Percentiles rank a stretch among this genome's conserved stretches.
These are phyloP conservation scores for Pyrenophora tritici-repentis DNA, from an alignment of 2,329 filamentous ascomycete genomes.

Conservation along the genomic window DNA sequence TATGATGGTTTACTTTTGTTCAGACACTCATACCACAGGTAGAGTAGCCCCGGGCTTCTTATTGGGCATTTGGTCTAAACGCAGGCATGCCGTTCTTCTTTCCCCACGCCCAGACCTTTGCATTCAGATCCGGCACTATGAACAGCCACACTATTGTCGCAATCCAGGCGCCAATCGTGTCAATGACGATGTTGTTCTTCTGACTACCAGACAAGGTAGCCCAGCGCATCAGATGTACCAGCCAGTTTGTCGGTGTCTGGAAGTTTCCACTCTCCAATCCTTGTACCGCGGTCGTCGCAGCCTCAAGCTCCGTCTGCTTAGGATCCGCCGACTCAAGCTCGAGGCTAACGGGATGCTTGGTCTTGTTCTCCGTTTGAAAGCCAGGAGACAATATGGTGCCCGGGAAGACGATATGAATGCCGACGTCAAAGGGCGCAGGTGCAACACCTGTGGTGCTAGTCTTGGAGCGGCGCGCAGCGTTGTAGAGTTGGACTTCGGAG, in stretches of 20 bases:
- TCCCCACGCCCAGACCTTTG: slow-evolving; percentile 62
- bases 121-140: slow-evolving; percentile 61
- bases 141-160: slow-evolving; percentile 61
- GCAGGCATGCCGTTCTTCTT: slow-evolving; percentile 57
- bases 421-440: slow-evolving; percentile 67
- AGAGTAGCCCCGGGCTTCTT: background rate
- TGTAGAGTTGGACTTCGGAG: slow-evolving; percentile 86
- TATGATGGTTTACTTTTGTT: no score
- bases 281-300: slow-evolving; percentile 64
- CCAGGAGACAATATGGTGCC: slow-evolving; percentile 82
- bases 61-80: slow-evolving; percentile 35
- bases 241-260: slow-evolving; percentile 69
- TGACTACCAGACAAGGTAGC: slow-evolving; percentile 58
- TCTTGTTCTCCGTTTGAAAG: slow-evolving; percentile 72
- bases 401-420: slow-evolving; percentile 81
- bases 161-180: slow-evolving; percentile 61
- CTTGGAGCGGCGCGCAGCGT: slow-evolving; percentile 59
- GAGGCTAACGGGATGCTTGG: slow-evolving; percentile 80
- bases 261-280: slow-evolving; percentile 82
- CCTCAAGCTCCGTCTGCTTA: slow-evolving; percentile 75
- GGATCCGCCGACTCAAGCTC: slow-evolving; percentile 83
- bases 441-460: slow-evolving; percentile 33
- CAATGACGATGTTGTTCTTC: slow-evolving; percentile 58
- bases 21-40: no score
- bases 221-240: slow-evolving; percentile 74